Conservation (phyloP, 805 yeast species). For the Candida methanosorbosa region DNA sequence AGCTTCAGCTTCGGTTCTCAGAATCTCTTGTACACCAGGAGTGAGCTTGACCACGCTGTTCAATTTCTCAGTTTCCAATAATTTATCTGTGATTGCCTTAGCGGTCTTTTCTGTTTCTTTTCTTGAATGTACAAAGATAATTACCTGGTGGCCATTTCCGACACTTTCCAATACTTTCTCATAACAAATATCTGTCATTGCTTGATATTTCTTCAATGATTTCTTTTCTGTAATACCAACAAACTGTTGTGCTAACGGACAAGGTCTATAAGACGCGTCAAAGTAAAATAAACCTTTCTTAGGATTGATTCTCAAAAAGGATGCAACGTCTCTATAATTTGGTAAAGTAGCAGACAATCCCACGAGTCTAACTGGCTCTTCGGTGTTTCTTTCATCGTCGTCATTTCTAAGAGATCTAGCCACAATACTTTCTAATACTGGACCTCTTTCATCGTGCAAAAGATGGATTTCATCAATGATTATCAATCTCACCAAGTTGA, state of each 20-base stretch:
- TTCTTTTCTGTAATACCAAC: slow-evolving; percentile 81
- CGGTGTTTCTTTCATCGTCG: slow-evolving; percentile 25
- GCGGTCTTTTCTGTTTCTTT: slow-evolving; percentile 88
- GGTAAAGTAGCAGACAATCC: slow-evolving; percentile 94
- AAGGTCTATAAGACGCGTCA: slow-evolving; percentile 80
- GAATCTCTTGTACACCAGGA: slow-evolving; percentile 52
- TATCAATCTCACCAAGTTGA: slow-evolving; percentile 55
- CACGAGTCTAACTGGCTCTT: slow-evolving; percentile 50
- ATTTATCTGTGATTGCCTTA: slow-evolving; percentile 53
- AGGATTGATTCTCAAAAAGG: slow-evolving; percentile 60
- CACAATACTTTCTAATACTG: slow-evolving; percentile 83
- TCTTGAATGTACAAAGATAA: slow-evolving; percentile 88
- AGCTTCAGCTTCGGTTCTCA: slow-evolving; percentile 52
- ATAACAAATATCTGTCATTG: slow-evolving; percentile 87
- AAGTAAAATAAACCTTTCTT: slow-evolving; percentile 65
- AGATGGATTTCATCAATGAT: slow-evolving; percentile 91
- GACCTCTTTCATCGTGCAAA: slow-evolving; percentile 91
- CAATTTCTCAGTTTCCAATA: slow-evolving; percentile 45
- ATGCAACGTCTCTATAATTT: slow-evolving; percentile 79
- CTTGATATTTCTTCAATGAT: slow-evolving; percentile 66
- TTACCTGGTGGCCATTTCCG: slow-evolving; percentile 64
- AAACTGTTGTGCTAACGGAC: slow-evolving; percentile 84
- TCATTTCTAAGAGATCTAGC: slow-evolving; percentile 56
- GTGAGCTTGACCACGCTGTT: slow-evolving; percentile 35
- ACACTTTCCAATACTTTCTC: slow-evolving; percentile 64